Evolutionary conservation across 2,329 filamentous ascomycete genomes (phyloP).

Genomic region (Penicillium occitanis): DNA sequence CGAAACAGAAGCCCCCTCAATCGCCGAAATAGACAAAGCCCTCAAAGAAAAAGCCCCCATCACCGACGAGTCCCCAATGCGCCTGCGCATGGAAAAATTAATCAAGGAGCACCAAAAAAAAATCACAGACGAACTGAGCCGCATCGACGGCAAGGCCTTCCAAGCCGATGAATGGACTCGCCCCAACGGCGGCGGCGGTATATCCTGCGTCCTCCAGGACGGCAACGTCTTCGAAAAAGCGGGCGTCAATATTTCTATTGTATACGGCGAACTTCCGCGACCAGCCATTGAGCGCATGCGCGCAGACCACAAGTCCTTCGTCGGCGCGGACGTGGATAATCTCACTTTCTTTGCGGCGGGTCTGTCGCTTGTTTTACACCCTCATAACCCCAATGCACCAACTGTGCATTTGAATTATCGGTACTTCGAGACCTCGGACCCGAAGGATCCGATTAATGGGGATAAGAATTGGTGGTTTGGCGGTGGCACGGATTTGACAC

Average conservation of each 20-base stretch:
- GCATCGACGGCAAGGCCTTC: slow-evolving; percentile 81
- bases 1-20: slow-evolving; percentile 54
- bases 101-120: slow-evolving; percentile 89
- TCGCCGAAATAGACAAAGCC: slow-evolving; percentile 81
- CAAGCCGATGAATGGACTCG: slow-evolving; percentile 82
- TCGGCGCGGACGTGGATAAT: slow-evolving; percentile 70
- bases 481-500: slow-evolving; percentile 90
- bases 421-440: slow-evolving; percentile 93
- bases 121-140: slow-evolving; percentile 80
- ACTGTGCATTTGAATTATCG: slow-evolving; percentile 98
- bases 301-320: slow-evolving; percentile 88
- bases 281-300: slow-evolving; percentile 90
- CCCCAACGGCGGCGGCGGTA: slow-evolving; percentile 85
- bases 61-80: slow-evolving; percentile 82
- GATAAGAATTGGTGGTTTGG: slow-evolving; percentile 94
- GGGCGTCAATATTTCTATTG: slow-evolving; percentile 90
- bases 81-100: slow-evolving; percentile 93
- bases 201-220: slow-evolving; percentile 91
- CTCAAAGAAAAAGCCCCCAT: slow-evolving; percentile 76
- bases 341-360: slow-evolving; percentile 95
- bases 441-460: slow-evolving; percentile 66
- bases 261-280: slow-evolving; percentile 86
- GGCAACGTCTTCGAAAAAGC: slow-evolving; percentile 98
- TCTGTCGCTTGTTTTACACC: slow-evolving; percentile 88
- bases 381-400: slow-evolving; percentile 91